Evolutionary conservation across 2,329 filamentous ascomycete genomes (phyloP), one percentile per base, ranked within the genome.

Genomic region (Colletotrichum karsti): DNA sequence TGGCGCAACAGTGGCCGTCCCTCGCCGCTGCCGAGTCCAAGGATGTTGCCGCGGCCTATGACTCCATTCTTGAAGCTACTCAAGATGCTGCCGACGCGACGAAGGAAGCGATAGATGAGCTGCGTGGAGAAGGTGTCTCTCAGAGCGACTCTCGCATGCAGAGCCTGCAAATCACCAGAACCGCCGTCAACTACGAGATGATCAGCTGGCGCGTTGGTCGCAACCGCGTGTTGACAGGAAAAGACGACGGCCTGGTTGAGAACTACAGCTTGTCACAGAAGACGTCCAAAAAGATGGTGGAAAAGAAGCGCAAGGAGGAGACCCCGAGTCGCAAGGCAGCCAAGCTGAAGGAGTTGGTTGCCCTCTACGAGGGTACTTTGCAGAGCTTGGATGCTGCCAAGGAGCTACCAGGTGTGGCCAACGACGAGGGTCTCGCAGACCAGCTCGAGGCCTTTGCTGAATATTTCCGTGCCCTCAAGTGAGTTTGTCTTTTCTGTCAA

Each of bases 51-150:
- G 92, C 91, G 8, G 93, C 93, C 7, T 99, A 98, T 78, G 96
- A 99, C 73, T 93, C 92, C 70, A 91, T 98, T 59, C 89, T 99
- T 26, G 93, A 92, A 72, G 91, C 94, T 22, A 96, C 93, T 72
- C 96, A 98, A 79, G 95, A 99, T 77, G 94, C 93, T 3, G 94
- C 95, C 20, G 96, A 99, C 80, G 94, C 94, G 5, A 96, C 95
- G 1, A 97, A 97, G 79, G 91, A 92, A 73, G 94, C 94, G 10
- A 97, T 98, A 67, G 95, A 98, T 72, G 96, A 98, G 78, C 84
- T 98, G 64, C 88, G 89, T 56, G 90, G 88, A 67, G 96, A 99
- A 77, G 93, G 94, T 1, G 89, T 97, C 13, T 88, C 93, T 22
- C 93, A 94, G 77, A 91, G 93, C 63, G 95, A 99, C 75, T 82